Evolutionary conservation across 73 alveolate genomes (phyloP).

Genomic region (Tetrahymena thermophila): DNA sequence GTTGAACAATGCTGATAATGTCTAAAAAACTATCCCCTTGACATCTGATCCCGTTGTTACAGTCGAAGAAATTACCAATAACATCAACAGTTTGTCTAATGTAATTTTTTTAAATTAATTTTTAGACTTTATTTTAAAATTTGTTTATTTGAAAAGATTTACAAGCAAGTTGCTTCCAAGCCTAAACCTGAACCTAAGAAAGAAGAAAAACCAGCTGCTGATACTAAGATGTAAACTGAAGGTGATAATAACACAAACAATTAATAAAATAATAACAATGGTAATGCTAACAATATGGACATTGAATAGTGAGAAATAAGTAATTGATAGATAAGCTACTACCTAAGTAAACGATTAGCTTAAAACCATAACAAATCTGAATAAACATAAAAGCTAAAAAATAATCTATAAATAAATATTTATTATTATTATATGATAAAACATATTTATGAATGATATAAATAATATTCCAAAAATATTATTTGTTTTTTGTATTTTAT

Average conservation of each 20-base stretch:
- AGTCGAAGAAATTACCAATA: background rate
- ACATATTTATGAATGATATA: background rate
- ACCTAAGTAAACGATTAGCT: background rate
- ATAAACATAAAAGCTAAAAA: background rate
- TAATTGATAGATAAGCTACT: background rate
- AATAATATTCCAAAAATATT: background rate
- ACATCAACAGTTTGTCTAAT: background rate
- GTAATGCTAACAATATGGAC: background rate
- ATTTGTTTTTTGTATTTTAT: background rate
- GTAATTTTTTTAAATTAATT: background rate
- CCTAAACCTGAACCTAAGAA: conserved; percentile 40
- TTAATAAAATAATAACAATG: background rate
- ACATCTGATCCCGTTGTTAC: background rate
- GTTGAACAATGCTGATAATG: background rate
- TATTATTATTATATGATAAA: background rate
- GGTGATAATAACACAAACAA: background rate
- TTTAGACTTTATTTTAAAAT: background rate
- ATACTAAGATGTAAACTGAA: background rate
- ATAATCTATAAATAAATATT: background rate
- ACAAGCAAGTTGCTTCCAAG: conserved; percentile 3
- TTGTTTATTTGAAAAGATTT: background rate
- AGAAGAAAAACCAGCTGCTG: conserved; percentile 6
- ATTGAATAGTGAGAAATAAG: background rate
- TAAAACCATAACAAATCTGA: background rate
- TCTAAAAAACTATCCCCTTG: background rate